Conservation (phyloP, 768 basidiomycete genomes). For the Psilocybe cyanescens region DNA sequence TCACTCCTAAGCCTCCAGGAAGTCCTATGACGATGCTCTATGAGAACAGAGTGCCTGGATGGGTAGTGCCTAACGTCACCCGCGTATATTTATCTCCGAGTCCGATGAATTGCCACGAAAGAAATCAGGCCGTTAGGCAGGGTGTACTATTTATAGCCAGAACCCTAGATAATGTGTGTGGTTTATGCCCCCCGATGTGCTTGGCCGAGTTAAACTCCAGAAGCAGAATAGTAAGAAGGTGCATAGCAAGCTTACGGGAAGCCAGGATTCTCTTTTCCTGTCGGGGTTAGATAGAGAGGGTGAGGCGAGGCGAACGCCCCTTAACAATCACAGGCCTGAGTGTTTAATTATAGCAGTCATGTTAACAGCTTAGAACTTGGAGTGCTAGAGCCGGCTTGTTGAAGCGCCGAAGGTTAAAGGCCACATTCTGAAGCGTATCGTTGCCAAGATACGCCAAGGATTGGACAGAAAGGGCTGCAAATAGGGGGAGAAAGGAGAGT, state of each 20-base stretch:
- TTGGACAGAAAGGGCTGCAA: no score
- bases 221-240: no score
- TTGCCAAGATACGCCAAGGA: neutral
- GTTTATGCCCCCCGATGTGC: no score
- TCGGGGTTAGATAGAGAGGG: neutral
- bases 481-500: no score
- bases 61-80: neutral
- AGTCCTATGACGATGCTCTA: neutral
- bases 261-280: neutral
- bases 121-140: neutral
- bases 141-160: neutral
- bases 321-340: no score
- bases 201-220: no score
- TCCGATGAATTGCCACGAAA: neutral
- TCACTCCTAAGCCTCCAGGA: neutral
- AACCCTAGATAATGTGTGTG: no score
- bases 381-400: neutral
- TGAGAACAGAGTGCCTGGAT: neutral
- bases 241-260: no score
- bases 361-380: neutral
- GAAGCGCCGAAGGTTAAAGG: neutral
- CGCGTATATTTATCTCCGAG: neutral
- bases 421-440: no score
- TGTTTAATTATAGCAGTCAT: neutral
- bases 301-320: neutral